phyloP scores from a whole-genome alignment of 106 monocot genomes.

The Triglochin maritima region DNA sequence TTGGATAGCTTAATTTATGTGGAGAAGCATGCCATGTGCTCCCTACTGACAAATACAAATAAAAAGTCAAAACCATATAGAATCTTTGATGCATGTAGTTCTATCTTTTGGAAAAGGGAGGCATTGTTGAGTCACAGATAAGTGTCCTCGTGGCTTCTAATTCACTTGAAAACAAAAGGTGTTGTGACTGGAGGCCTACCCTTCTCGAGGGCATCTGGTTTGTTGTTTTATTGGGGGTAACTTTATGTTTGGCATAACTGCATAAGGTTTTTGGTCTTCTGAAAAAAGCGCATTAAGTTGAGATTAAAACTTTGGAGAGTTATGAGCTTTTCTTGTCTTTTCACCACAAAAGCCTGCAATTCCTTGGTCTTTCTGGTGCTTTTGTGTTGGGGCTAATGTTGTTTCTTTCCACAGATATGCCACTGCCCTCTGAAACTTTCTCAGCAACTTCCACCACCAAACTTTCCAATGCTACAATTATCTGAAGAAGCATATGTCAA shows the following conservation, averaged over 20 bases:
- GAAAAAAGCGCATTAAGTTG: background rate
- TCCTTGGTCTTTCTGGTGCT: background rate
- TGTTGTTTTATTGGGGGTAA: background rate
- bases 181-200: background rate
- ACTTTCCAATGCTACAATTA: no score
- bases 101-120: background rate
- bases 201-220: background rate
- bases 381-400: background rate
- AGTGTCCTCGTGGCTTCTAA: background rate
- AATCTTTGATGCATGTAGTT: conserved; percentile 1
- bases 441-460: no score
- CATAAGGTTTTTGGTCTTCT: background rate
- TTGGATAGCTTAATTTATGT: background rate
- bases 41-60: conserved; percentile 2
- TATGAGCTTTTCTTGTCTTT: background rate
- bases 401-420: no score
- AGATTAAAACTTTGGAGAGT: background rate
- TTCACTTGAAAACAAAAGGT: conserved; percentile 7
- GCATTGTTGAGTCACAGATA: background rate
- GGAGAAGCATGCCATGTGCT: conserved; percentile 5
- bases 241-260: background rate
- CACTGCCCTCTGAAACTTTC: no score
- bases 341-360: background rate
- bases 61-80: background rate
- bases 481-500: no score